Base-by-base conservation (phyloP, 441 rosid genomes). In the Populus hybrid region DNA sequence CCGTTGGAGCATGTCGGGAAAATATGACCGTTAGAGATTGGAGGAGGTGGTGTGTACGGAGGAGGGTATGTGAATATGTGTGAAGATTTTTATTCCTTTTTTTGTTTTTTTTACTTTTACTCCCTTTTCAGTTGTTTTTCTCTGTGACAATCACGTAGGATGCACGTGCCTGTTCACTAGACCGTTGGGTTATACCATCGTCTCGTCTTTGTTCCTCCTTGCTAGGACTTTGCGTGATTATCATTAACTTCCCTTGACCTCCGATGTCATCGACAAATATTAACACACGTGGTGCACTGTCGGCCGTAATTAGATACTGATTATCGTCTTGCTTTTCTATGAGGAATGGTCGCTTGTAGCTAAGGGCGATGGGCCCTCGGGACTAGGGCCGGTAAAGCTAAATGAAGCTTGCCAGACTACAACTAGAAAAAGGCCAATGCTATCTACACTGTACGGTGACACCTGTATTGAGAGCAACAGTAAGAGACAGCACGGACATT, bases 1-100 rank as follows among this genome's bases (percentile, higher is more conserved):
- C 98, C 99, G 99, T 93, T 95, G 88, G 83, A 12, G 61, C 8
- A 77, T 92, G 97, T 93, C 97, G 93, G 96, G 82, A 90, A 84
- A 90, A 92, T 91, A 86, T 89, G 90, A 93, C 99, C 99, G 99
- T 95, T 95, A 87, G 79, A 63, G 87, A 81, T 63, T 87, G 57
- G 57, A 50, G 57, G 57, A 4, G 57, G 57, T 5, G 57, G 57
- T 81, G 96, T 87, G 96, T 88, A 90, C 90, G 93, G 92, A 83
- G 73, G 53, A 6, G 53, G 50, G 24, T 80, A 76, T 78, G 74
- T 69, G 36, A 71, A 77, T 81, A 72, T 70, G 57, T 2, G 57
- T 1, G 57, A 14, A 50, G 57, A 50, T 78, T 76, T 76, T 81
- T 72, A 75, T 14, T 67, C 69, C 38, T 12, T 78, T 68, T 24